Conservation (phyloP, 1,139 yeast genomes). For the Kurtzmaniella quercitrusa region DNA sequence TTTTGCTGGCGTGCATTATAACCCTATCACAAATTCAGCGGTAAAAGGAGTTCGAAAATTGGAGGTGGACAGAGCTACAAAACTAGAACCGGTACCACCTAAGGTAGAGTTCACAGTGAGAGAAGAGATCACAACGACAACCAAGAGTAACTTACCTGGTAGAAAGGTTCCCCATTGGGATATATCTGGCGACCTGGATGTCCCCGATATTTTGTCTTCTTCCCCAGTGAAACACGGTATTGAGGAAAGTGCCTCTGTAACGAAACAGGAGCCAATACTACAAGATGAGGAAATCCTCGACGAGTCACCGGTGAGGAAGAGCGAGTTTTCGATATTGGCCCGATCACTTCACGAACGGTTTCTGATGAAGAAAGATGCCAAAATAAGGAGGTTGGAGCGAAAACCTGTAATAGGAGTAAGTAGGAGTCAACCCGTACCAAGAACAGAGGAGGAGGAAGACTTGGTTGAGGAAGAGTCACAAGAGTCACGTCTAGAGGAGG, state of each 20-base stretch:
- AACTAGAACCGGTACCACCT: no score
- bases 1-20: neutral
- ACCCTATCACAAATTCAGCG: neutral
- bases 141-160: neutral
- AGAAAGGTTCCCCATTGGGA: slow-evolving; percentile 3
- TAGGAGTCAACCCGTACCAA: neutral
- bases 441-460: slow-evolving; percentile 2
- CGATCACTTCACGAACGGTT: slow-evolving; percentile 24
- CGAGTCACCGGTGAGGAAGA: slow-evolving; percentile 36
- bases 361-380: slow-evolving; percentile 15
- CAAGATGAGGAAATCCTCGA: slow-evolving; percentile 33
- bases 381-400: neutral
- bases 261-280: neutral
- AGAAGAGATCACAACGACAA: neutral
- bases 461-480: slow-evolving; percentile 12
- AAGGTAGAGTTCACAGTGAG: neutral
- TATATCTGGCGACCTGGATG: slow-evolving; percentile 31
- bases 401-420: neutral
- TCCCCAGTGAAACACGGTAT: slow-evolving; percentile 1
- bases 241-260: neutral
- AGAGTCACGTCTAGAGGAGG: neutral
- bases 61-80: neutral
- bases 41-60: no score
- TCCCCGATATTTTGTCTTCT: slow-evolving; percentile 32
- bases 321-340: slow-evolving; percentile 12